Conservation (phyloP, 75 land plant species). For the Sequoia sempervirens region DNA sequence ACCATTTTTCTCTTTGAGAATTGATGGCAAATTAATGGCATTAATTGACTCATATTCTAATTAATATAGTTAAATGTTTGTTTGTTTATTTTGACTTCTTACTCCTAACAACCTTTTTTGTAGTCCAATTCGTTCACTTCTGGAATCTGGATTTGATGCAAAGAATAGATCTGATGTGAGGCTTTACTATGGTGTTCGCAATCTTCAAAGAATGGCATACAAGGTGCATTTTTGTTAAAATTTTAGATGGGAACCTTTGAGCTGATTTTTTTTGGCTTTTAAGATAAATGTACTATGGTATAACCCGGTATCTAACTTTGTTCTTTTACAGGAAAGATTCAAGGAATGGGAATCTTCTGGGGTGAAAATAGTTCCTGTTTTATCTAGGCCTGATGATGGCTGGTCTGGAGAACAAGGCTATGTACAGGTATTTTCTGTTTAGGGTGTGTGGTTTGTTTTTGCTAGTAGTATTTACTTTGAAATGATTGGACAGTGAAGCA, state of each 20-base stretch:
- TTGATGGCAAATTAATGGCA: neutral
- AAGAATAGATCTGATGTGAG: slow-evolving; percentile 79
- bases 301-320: slow-evolving; percentile 4
- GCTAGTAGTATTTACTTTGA: neutral
- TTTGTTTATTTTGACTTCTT: neutral
- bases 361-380: slow-evolving; percentile 76
- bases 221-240: slow-evolving; percentile 49
- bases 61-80: neutral
- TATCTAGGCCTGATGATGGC: slow-evolving; percentile 77
- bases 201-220: slow-evolving; percentile 91
- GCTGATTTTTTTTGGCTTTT: neutral
- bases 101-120: neutral
- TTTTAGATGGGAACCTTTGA: neutral
- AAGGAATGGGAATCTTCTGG: slow-evolving; percentile 93
- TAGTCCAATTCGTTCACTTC: slow-evolving; percentile 92
- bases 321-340: slow-evolving; percentile 69
- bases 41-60: neutral
- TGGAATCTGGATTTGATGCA: slow-evolving; percentile 86
- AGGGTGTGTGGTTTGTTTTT: neutral
- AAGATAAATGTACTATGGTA: neutral
- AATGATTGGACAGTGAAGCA: neutral
- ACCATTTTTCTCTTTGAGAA: neutral
- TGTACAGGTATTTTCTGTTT: slow-evolving; percentile 67
- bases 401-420: slow-evolving; percentile 94
- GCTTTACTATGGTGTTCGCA: slow-evolving; percentile 94